Evolutionary conservation across 768 basidiomycete genomes (phyloP), one percentile per base, ranked within the genome.

Genomic region (Rhizopogon rudus): DNA sequence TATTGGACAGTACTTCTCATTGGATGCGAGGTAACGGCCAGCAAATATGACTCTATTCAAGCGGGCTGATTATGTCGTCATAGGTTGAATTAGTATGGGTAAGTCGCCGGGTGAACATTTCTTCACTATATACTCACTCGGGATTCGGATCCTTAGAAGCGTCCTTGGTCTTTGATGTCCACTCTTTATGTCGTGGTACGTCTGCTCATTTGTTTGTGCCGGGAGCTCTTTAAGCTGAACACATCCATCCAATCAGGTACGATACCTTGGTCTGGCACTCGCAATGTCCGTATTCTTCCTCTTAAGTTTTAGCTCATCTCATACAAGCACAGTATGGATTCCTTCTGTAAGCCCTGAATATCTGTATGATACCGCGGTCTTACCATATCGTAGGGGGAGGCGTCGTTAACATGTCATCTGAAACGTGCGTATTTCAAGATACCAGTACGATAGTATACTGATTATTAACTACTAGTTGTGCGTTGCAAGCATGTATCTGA

Each of bases 131-230:
- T 9, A 40, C 7, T 17, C 40, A 40, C 40, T n/a, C n/a, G 7
- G n/a, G n/a, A 40, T 12, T 12, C 37, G 20, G 13, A 2, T 56
- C 14, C 2, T 28, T 22, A 48, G 51, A 50, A 6, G 22, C 54
- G 35, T 17, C 44, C 56, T 4, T 61, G 60, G 60, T 49, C 60
- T 25, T 7, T 6, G 8, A 58, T 45, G 35, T 55, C 56, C 6
- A 52, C 53, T 1, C 53, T 61, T 40, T 61, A 57, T 39, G n/a
- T 61, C 7, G 40, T 52, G 53, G 60, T 61, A 53, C 5, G 43
- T 54, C 17, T 9, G 7, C 8, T 28, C 35, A 13, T 31, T 20
- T 13, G 35, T 5, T 16, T 4, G 12, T 37, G 2, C 6, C 5
- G 6, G 14, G 37, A 13, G 35, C 8, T 37, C 12, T 22, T 25